Evolutionary conservation across 306 rosid genomes (phyloP), one percentile per base, ranked within the genome.

Genomic region (Medicago ruthenica): DNA sequence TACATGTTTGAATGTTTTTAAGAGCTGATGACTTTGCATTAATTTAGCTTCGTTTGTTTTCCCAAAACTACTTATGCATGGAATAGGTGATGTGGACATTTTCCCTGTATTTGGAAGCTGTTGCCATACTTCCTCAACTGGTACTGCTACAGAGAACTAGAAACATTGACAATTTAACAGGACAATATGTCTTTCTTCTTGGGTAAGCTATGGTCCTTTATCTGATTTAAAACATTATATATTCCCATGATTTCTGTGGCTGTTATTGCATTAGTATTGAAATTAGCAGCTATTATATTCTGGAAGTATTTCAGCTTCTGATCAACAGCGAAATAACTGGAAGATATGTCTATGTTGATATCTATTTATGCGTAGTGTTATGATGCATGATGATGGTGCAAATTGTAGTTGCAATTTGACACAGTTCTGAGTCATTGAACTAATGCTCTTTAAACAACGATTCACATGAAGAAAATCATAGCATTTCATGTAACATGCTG

Each of bases 121-220:
- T 93, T 16, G 98, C 97, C 71, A 90, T 93, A 73, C 95, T 93
- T 84, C 98, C 98, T 58, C 98, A 90, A 78, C 80, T 93, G 60
- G 89, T 93, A 67, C 83, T 93, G 69, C 79, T 93, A 73, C 97
- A 93, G 78, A 87, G 95, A 82, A 93, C 98, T 6, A 86, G 97
- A 84, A 93, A 93, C 81, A 93, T 93, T 83, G 98, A 93, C 83
- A 93, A 90, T 82, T 85, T 93, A 81, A 93, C 98, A 0, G 98
- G 98, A 76, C 90, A 93, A 90, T 93, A 93, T 64, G 87, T 93
- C 59, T 73, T 93, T 80, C 95, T 90, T 39, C 97, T 93, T 21
- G 98, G 97, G 98, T 93, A 88, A 85, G 86, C 66, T 66, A 39
- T 40, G 65, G 31, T 67, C 53, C 59, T 72, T 59, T 70, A 71